Conservation (phyloP, 345 rosid genomes). For the Kernera saxatilis region DNA sequence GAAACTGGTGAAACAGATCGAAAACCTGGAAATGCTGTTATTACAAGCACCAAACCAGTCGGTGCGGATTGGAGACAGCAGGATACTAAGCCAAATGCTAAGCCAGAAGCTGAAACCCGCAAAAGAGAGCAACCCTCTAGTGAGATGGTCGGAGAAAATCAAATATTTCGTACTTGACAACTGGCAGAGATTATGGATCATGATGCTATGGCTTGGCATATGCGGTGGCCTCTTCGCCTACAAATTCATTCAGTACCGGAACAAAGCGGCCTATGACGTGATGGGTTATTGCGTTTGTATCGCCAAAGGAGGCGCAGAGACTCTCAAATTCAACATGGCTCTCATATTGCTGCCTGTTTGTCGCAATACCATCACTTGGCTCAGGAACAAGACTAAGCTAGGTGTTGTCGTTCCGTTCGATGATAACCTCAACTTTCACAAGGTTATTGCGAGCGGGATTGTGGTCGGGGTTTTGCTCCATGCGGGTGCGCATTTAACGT, state of each 20-base stretch:
- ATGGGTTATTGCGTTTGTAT: slow-evolving; percentile 88
- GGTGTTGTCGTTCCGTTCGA: slow-evolving; percentile 73
- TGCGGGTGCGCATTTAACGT: slow-evolving; percentile 60
- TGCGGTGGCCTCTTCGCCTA: slow-evolving; percentile 56
- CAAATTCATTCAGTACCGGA: slow-evolving; percentile 60
- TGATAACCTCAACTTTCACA: slow-evolving; percentile 81
- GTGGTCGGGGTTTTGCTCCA: slow-evolving; percentile 64
- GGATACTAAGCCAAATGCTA: slow-evolving; percentile 62
- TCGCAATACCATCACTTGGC: slow-evolving; percentile 89
- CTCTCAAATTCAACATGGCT: slow-evolving; percentile 85
- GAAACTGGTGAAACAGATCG: slow-evolving; percentile 37
- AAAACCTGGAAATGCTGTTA: slow-evolving; percentile 63
- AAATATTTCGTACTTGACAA: slow-evolving; percentile 73
- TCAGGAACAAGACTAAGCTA: slow-evolving; percentile 75
- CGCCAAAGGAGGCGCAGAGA: slow-evolving; percentile 91
- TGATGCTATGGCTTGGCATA: slow-evolving; percentile 68
- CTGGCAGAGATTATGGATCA: slow-evolving; percentile 81
- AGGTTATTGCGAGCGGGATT: slow-evolving; percentile 69
- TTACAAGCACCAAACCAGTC: slow-evolving; percentile 81
- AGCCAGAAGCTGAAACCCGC: slow-evolving; percentile 84
- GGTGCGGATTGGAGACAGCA: slow-evolving; percentile 57
- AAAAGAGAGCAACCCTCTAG: slow-evolving; percentile 48
- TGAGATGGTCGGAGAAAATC: slow-evolving; percentile 33
- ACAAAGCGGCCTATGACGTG: slow-evolving; percentile 48
- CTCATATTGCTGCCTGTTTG: slow-evolving; percentile 73